Evolutionary conservation across 1,284 basidiomycete genomes (phyloP), one percentile per base, ranked within the genome.

Genomic region (Sporisorium iseilematis-ciliati): DNA sequence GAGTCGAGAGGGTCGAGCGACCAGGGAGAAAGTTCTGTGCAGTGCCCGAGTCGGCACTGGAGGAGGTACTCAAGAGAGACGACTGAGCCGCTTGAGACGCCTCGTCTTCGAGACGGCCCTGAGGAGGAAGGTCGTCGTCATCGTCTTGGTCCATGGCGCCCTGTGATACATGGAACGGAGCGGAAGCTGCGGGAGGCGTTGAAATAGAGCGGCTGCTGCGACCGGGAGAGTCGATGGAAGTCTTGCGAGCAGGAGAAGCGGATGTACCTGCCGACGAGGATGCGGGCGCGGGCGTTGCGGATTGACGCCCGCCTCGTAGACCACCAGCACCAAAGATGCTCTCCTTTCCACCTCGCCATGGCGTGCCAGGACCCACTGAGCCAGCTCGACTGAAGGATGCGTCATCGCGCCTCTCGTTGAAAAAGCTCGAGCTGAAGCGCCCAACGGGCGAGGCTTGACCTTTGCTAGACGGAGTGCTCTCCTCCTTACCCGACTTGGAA

Each of bases 291-390:
- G 67, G 73, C 25, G 73, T 75, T 18, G 62, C 62, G 3, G 73
- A 75, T 29, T 65, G 61, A 20, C 68, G 59, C 31, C 62, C 68
- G n/a, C 79, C 79, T 14, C 79, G 77, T 25, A 81, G 57, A n/a
- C 79, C 77, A 7, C 75, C 72, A 11, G 61, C 63, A 20, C 79
- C 79, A 68, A 81, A 81, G 64, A 81, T 79, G 57, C 79, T 81
- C 50, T 78, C 78, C 35, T 77, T 74, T 25, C 51, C 67, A 31
- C 72, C 69, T 46, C 58, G 31, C 65, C 64, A 76, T 2, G 68
- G 68, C 3, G 72, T 75, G 7, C 65, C 65, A 0, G 75, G 67
- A 16, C 63, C 65, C 5, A 58, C 68, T 5, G 60, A 72, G 25
- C 68, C 65, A 8, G 62, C 56, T 7, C 64, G 64, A 46, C 63